phyloP scores from a whole-genome alignment of 495 filamentous ascomycete genomes.

The Beverwykella pulmonaria region DNA sequence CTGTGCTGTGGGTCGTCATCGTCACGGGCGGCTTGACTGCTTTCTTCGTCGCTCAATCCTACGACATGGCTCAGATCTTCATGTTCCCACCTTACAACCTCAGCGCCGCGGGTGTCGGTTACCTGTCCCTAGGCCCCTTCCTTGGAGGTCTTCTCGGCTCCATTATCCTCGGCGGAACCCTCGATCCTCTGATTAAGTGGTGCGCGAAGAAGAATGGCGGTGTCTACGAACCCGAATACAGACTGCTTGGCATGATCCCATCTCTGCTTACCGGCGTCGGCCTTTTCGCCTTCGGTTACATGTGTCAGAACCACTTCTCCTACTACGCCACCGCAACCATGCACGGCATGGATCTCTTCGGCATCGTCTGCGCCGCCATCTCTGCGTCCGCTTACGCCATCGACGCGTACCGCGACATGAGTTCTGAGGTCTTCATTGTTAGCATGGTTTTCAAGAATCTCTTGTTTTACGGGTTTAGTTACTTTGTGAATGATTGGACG shows the following conservation, averaged over 20 bases:
- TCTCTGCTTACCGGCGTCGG: conserved; percentile 14
- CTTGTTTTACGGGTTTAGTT: conserved; percentile 36
- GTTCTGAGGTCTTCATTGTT: conserved; percentile 36
- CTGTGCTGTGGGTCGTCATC: conserved; percentile 35
- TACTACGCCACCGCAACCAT: conserved; percentile 30
- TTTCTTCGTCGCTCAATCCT: conserved; percentile 37
- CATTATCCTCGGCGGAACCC: conserved; percentile 27
- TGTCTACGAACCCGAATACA: conserved; percentile 37
- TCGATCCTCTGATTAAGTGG: conserved; percentile 35
- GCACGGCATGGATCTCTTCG: conserved; percentile 32
- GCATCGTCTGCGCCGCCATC: conserved; percentile 26
- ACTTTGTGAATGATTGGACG: conserved; percentile 40
- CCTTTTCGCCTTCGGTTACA: conserved; percentile 31
- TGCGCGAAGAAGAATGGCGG: conserved; percentile 36
- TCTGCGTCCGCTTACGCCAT: conserved; percentile 33
- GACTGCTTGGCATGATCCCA: conserved; percentile 32
- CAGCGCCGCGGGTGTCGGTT: conserved; percentile 35
- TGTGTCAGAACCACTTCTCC: conserved; percentile 27
- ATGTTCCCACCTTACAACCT: conserved; percentile 38
- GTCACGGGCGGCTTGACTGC: conserved; percentile 33
- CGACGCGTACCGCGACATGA: conserved; percentile 37
- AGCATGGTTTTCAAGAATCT: conserved; percentile 41
- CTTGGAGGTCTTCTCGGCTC: conserved; percentile 31
- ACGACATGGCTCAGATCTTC: conserved; percentile 39
- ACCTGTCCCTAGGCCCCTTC: conserved; percentile 38